Conservation (phyloP, 2,329 filamentous ascomycete species). For the Nigrospora oryzae region DNA sequence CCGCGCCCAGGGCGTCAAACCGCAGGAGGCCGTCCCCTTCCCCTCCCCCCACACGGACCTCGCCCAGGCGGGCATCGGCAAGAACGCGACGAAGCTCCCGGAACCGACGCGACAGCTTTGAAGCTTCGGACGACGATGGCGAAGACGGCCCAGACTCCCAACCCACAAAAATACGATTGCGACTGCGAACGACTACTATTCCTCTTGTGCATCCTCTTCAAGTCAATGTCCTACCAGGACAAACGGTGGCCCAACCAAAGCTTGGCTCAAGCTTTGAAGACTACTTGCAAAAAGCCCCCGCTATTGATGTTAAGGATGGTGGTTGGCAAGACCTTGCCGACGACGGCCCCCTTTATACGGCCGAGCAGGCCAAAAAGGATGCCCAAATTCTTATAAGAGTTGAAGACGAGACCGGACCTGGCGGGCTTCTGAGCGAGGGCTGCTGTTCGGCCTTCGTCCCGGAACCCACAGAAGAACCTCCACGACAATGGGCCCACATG, state of each 20-base stretch:
- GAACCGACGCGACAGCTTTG: slow-evolving; percentile 19
- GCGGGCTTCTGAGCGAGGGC: slow-evolving; percentile 64
- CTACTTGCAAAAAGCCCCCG: slow-evolving; percentile 42
- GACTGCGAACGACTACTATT: slow-evolving; percentile 37
- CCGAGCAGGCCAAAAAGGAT: slow-evolving; percentile 58
- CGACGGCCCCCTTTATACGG: slow-evolving; percentile 47
- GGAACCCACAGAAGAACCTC: slow-evolving; percentile 64
- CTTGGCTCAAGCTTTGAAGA: slow-evolving; percentile 48
- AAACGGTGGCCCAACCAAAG: slow-evolving; percentile 31
- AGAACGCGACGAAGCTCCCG: slow-evolving; percentile 35
- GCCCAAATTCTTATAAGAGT: slow-evolving; percentile 62
- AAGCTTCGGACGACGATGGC: slow-evolving; percentile 12
- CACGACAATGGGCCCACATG: slow-evolving; percentile 73
- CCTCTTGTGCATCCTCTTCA: slow-evolving; percentile 54
- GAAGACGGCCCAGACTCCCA: slow-evolving; percentile 15
- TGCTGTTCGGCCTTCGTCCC: slow-evolving; percentile 66
- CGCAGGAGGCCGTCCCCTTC: slow-evolving; percentile 31
- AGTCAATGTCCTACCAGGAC: slow-evolving; percentile 33
- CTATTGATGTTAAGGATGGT: slow-evolving; percentile 48
- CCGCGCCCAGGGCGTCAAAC: slow-evolving; percentile 10
- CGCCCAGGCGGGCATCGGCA: slow-evolving; percentile 25
- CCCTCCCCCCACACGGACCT: slow-evolving; percentile 25
- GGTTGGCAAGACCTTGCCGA: slow-evolving; percentile 45
- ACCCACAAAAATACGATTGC: slow-evolving; percentile 36
- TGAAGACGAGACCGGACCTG: slow-evolving; percentile 63